phyloP scores from a whole-genome alignment of 176 grass and related monocot species.

The Zea mays region Zm-B73-REFERENCE-NAM-5.0 NC_050097.1:203055501-203056000 shows the following conservation, averaged over 20 bases:
- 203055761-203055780: neutral
- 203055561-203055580: neutral
- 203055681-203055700: neutral
- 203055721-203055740: neutral
- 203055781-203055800: neutral
- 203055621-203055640: neutral
- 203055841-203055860: neutral
- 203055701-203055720: neutral
- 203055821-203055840: neutral
- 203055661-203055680: neutral
- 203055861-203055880: neutral
- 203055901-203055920: too few species aligned
- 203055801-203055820: neutral
- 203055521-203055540: conserved; percentile 30
- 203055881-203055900: too few species aligned
- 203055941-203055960: too few species aligned
- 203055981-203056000: too few species aligned
- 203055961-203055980: too few species aligned
- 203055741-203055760: neutral
- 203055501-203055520: neutral
- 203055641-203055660: too few species aligned
- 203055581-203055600: neutral
- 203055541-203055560: too few species aligned
- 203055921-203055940: too few species aligned
- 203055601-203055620: neutral